Percentiles rank a stretch among this genome's conserved stretches.
These are phyloP conservation scores for Parathielavia hyrcaniae DNA, from an alignment of 495 filamentous ascomycete genomes.

Conservation along the genomic window DNA sequence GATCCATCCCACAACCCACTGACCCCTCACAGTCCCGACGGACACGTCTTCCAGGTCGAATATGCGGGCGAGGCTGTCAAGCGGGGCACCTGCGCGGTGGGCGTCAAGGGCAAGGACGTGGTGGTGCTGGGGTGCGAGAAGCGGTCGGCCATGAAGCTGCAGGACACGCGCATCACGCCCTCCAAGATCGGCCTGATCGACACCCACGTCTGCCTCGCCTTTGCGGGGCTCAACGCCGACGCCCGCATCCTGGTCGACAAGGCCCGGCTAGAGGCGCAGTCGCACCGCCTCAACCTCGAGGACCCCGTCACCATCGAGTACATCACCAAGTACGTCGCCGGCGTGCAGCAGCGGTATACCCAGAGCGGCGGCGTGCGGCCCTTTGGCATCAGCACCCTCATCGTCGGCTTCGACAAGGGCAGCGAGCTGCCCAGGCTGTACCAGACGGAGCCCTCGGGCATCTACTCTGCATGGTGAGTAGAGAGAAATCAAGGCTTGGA, in stretches of 20 bases:
- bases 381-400: constrained; percentile 94
- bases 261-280: constrained; percentile 92
- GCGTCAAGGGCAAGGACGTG: constrained; percentile 89
- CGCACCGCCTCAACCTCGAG: constrained; percentile 95
- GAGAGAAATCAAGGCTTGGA: background rate
- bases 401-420: constrained; percentile 93
- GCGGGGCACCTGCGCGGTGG: constrained; percentile 96
- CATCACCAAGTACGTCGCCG: constrained; percentile 96
- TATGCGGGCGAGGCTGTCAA: constrained; percentile 99
- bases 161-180: constrained; percentile 97
- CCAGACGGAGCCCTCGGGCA: constrained; percentile 96
- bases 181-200: constrained; percentile 96
- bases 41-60: constrained; percentile 99
- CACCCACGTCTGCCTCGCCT: constrained; percentile 91
- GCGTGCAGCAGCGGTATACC: constrained; percentile 96
- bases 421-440: constrained; percentile 81
- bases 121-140: constrained; percentile 98
- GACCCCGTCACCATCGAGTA: constrained; percentile 97
- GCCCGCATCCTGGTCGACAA: constrained; percentile 96
- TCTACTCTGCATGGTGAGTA: constrained; percentile 91
- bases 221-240: constrained; percentile 94
- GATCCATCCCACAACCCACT: constrained; percentile 30
- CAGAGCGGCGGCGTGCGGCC: constrained; percentile 96
- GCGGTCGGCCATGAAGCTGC: constrained; percentile 95
- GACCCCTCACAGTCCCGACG: constrained; percentile 68